Evolutionary conservation across 2,329 filamentous ascomycete genomes (phyloP).

Genomic region (Camillea tinctor): DNA sequence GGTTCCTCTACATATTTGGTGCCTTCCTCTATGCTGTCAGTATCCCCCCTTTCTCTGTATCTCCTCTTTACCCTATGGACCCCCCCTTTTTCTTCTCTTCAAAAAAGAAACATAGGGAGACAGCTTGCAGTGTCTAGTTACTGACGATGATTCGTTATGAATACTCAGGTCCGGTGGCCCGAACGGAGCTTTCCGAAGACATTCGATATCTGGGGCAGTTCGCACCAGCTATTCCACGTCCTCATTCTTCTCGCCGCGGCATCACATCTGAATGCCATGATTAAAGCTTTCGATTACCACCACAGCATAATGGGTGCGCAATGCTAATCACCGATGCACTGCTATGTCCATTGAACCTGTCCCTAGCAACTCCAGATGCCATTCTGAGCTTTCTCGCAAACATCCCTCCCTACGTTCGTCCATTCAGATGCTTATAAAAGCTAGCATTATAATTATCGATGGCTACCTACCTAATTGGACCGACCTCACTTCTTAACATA

Average conservation of each 20-base stretch:
- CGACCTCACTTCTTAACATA: not conserved
- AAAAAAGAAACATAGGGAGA: no score
- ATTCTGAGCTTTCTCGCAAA: not conserved
- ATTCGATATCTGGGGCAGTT: constrained; percentile 90
- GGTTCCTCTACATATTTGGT: constrained; percentile 79
- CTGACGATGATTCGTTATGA: constrained; percentile 9
- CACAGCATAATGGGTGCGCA: constrained; percentile 59
- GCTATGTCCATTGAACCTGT: not conserved
- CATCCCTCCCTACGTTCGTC: not conserved
- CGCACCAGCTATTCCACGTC: constrained; percentile 94
- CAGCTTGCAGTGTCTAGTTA: constrained; percentile 5
- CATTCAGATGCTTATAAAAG: not conserved
- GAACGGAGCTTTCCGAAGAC: constrained; percentile 74
- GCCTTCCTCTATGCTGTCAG: constrained; percentile 81
- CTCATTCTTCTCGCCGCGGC: constrained; percentile 80
- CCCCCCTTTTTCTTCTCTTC: not conserved
- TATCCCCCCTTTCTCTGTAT: not conserved
- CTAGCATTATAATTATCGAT: not conserved
- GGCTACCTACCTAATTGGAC: no score
- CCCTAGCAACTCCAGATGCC: not conserved
- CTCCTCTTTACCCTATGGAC: not conserved
- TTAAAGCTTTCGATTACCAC: constrained; percentile 83
- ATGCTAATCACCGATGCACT: constrained; percentile 37
- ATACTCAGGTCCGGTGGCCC: constrained; percentile 73
- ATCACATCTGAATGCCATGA: constrained; percentile 76